phyloP scores from a whole-genome alignment of 78 protist genomes.

The Tieghemostelium lacteum region DNA sequence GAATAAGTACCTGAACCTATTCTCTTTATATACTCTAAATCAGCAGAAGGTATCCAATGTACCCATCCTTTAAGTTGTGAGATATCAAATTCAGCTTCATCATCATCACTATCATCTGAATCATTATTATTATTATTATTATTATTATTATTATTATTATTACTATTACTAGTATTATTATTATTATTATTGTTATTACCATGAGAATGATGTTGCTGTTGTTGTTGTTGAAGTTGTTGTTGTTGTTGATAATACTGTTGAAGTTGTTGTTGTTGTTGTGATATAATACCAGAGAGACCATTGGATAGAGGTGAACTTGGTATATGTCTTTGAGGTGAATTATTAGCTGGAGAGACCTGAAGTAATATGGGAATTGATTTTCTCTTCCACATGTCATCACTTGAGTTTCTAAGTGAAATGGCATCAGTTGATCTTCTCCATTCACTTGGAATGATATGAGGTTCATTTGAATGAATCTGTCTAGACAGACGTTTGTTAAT shows the following conservation, averaged over 20 bases:
- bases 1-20: conserved; percentile 80
- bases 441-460: conserved; percentile 56
- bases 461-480: conserved; percentile 27
- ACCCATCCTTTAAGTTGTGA: conserved; percentile 43
- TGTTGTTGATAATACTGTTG: not conserved
- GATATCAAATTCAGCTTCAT: conserved; percentile 38
- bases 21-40: conserved; percentile 77
- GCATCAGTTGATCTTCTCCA: conserved; percentile 74
- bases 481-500: conserved; percentile 40
- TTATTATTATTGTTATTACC: not conserved
- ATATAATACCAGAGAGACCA: not conserved
- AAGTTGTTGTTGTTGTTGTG: not conserved
- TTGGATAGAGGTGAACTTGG: conserved; percentile 13
- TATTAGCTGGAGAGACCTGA: conserved; percentile 22
- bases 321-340: conserved; percentile 53
- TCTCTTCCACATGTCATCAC: conserved; percentile 65
- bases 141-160: too few species aligned
- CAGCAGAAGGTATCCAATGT: conserved; percentile 66
- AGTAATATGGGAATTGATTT: conserved; percentile 59
- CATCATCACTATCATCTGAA: conserved; percentile 33
- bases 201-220: too few species aligned
- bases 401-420: conserved; percentile 10
- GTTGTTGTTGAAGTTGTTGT: not conserved
- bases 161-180: too few species aligned
- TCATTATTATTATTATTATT: not conserved